Conservation (phyloP, 2,329 filamentous ascomycete genomes). For the Epichloe bromicola region DNA sequence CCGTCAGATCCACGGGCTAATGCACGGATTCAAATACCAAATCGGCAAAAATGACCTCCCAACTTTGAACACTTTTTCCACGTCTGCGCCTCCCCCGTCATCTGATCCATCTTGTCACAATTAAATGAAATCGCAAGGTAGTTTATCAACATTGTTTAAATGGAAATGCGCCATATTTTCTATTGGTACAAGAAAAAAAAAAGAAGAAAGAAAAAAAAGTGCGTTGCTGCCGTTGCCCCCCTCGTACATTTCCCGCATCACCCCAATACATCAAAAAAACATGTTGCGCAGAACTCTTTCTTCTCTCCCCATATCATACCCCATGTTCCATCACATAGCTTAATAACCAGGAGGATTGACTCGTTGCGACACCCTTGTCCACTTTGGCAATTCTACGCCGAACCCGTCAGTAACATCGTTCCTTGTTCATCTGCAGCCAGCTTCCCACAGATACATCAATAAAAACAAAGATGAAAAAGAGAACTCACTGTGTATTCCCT, state of each 20-base stretch:
- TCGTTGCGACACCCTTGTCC: slow-evolving; percentile 90
- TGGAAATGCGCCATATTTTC: background rate
- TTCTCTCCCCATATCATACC: background rate
- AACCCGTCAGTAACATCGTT: slow-evolving; percentile 9
- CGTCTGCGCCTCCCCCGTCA: background rate
- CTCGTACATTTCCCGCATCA: background rate
- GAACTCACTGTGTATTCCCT: slow-evolving; percentile 85
- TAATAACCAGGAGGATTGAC: slow-evolving; percentile 92
- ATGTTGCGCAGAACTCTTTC: no score
- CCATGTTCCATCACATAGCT: slow-evolving; percentile 7
- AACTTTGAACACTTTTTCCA: background rate
- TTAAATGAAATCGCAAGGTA: background rate
- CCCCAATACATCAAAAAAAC: background rate
- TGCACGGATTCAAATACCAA: background rate
- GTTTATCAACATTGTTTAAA: background rate
- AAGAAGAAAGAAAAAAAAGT: background rate
- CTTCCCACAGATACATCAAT: background rate
- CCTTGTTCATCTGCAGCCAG: background rate
- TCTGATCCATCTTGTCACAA: background rate
- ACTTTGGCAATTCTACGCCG: slow-evolving; percentile 63
- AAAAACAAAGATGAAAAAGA: background rate
- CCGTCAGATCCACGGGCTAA: background rate
- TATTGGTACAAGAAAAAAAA: background rate
- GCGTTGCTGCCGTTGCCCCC: background rate
- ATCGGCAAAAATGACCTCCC: background rate